These are phyloP conservation scores for Rubroshorea leprosula DNA, from an alignment of 345 rosid genomes.

Conservation along the genomic window DNA sequence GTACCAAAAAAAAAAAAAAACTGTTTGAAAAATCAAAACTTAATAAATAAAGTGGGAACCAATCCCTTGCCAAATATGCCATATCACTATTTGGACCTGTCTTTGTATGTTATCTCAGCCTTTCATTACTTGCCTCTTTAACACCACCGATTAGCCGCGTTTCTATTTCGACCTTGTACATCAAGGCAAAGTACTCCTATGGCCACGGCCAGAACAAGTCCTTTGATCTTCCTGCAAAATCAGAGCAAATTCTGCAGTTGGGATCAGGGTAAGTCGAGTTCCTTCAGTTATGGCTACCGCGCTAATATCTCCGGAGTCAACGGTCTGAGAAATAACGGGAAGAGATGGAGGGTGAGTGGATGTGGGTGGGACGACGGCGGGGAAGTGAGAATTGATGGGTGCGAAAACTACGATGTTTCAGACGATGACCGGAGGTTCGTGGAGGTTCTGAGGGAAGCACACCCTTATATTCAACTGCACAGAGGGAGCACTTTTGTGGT, in stretches of 20 bases:
- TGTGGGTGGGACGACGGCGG: neutral
- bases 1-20: too few relatives aligned
- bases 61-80: too few relatives aligned
- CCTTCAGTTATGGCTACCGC: neutral
- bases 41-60: too few relatives aligned
- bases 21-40: too few relatives aligned
- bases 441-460: neutral
- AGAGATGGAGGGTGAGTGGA: neutral
- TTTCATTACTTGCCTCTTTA: too few relatives aligned
- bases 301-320: neutral
- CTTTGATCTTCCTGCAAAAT: neutral
- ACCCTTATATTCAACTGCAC: neutral
- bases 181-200: slow-evolving; percentile 8
- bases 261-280: neutral
- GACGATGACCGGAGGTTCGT: neutral
- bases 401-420: neutral
- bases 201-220: neutral
- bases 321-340: too few relatives aligned
- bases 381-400: neutral
- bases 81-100: too few relatives aligned
- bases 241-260: neutral
- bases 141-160: neutral
- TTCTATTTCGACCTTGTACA: neutral
- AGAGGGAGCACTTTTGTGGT: neutral
- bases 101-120: too few relatives aligned